Percentiles rank a stretch among this genome's conserved stretches.
These are phyloP conservation scores for Zygosaccharomyces rouxii DNA, from an alignment of 805 yeast genomes.

Conservation along the genomic window DNA sequence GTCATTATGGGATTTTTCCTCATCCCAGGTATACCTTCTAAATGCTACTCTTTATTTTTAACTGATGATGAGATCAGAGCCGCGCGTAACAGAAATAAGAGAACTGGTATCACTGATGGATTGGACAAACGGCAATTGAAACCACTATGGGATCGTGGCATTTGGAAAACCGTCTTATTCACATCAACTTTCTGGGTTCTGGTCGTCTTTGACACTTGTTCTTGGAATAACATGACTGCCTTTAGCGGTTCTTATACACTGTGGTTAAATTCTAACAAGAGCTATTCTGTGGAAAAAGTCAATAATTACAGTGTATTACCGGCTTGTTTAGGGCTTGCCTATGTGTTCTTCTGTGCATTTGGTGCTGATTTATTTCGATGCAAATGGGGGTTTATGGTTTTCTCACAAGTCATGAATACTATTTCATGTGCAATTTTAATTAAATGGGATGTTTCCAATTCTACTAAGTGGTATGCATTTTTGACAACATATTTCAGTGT, in stretches of 20 bases:
- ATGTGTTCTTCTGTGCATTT: slow-evolving; percentile 42
- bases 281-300: slow-evolving; percentile 41
- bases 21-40: slow-evolving; percentile 58
- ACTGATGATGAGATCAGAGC: slow-evolving; percentile 56
- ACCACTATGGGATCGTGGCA: slow-evolving; percentile 37
- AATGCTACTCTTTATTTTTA: slow-evolving; percentile 50
- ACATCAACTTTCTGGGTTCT: slow-evolving; percentile 56
- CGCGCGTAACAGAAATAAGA: slow-evolving; percentile 42
- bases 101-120: slow-evolving; percentile 36
- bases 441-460: slow-evolving; percentile 52
- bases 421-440: slow-evolving; percentile 52
- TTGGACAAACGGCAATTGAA: slow-evolving; percentile 27
- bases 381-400: slow-evolving; percentile 50
- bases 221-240: slow-evolving; percentile 60
- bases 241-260: slow-evolving; percentile 53
- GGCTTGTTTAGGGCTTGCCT: slow-evolving; percentile 55
- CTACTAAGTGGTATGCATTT: slow-evolving; percentile 65
- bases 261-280: slow-evolving; percentile 53
- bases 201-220: slow-evolving; percentile 50
- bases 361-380: slow-evolving; percentile 49
- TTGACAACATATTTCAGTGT: slow-evolving; percentile 56
- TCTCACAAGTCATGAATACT: slow-evolving; percentile 51
- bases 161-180: slow-evolving; percentile 50
- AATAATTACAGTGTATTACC: slow-evolving; percentile 52
- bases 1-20: slow-evolving; percentile 46